Evolutionary conservation across 768 basidiomycete genomes (phyloP).

Genomic region (Collybiopsis luxurians): DNA sequence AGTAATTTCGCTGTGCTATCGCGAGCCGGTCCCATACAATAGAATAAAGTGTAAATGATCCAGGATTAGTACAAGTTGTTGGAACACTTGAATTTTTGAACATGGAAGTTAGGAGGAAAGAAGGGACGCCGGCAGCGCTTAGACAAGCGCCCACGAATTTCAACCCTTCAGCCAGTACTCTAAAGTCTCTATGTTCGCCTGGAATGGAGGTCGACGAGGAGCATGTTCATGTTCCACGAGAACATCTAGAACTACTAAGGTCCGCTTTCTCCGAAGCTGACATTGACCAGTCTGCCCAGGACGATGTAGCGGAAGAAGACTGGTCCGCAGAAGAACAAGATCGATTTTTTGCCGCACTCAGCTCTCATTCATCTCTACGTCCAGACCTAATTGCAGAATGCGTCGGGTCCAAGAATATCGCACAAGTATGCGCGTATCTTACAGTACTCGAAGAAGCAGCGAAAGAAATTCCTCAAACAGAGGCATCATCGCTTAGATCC

Average conservation of each 20-base stretch:
- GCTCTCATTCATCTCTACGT: slow-evolving; percentile 63
- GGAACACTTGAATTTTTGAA: not conserved
- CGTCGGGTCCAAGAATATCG: slow-evolving; percentile 60
- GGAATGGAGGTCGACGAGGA: not conserved
- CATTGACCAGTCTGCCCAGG: not conserved
- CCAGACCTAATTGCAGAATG: slow-evolving; percentile 75
- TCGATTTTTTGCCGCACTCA: slow-evolving; percentile 67
- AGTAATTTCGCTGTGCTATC: not conserved
- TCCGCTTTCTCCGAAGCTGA: not conserved
- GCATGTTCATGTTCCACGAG: not conserved
- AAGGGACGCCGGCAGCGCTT: not conserved
- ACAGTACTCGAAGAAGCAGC: slow-evolving; percentile 34
- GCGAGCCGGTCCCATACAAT: not conserved
- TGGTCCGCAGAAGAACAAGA: slow-evolving; percentile 75
- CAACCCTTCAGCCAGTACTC: no score
- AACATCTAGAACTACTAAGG: not conserved
- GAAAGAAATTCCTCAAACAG: slow-evolving; percentile 8
- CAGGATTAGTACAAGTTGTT: not conserved
- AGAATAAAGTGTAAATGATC: not conserved
- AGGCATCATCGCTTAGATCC: slow-evolving; percentile 3
- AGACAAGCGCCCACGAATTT: not conserved
- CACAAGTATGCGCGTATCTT: slow-evolving; percentile 71
- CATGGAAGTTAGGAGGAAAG: not conserved
- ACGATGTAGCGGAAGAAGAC: slow-evolving; percentile 20
- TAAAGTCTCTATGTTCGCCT: not conserved